Evolutionary conservation across 2,329 filamentous ascomycete species (phyloP).

Genomic region (Calonectria pseudoturangicola): DNA sequence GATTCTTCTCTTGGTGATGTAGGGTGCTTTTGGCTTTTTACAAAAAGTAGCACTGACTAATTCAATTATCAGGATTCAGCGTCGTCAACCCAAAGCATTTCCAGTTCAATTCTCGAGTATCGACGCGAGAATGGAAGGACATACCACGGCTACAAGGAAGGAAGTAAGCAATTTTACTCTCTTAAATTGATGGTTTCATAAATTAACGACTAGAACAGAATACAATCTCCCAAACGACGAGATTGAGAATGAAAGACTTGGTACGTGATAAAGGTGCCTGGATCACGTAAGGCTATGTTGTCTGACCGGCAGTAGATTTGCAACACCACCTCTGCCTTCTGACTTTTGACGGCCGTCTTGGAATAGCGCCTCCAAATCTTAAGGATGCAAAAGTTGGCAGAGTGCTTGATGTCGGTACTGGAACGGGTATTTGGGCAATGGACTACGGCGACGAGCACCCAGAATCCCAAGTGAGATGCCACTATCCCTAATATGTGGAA

Average conservation of each 20-base stretch:
- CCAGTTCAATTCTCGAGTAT: conserved; percentile 6
- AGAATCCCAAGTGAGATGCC: neutral
- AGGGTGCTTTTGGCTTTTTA: neutral
- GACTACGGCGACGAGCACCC: conserved; percentile 33
- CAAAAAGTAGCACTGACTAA: neutral
- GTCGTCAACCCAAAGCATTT: conserved; percentile 1
- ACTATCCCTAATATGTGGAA: neutral
- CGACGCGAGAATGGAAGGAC: conserved; percentile 12
- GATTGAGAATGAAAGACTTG: conserved; percentile 15
- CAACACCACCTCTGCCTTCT: conserved; percentile 31
- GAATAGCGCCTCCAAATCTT: neutral
- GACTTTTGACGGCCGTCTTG: conserved; percentile 12
- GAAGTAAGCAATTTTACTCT: neutral
- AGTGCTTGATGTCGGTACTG: conserved; percentile 27
- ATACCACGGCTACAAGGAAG: conserved; percentile 18
- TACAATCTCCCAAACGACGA: conserved; percentile 19
- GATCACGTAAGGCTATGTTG: neutral
- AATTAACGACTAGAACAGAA: neutral
- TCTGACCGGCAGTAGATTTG: neutral
- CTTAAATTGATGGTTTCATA: neutral
- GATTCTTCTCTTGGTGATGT: conserved; percentile 10
- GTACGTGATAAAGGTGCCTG: neutral
- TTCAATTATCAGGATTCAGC: neutral
- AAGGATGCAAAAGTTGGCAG: conserved; percentile 9
- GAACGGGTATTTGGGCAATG: conserved; percentile 27